Conservation (phyloP, 148 eudicot genomes). For the Nepenthes gracilis region DNA sequence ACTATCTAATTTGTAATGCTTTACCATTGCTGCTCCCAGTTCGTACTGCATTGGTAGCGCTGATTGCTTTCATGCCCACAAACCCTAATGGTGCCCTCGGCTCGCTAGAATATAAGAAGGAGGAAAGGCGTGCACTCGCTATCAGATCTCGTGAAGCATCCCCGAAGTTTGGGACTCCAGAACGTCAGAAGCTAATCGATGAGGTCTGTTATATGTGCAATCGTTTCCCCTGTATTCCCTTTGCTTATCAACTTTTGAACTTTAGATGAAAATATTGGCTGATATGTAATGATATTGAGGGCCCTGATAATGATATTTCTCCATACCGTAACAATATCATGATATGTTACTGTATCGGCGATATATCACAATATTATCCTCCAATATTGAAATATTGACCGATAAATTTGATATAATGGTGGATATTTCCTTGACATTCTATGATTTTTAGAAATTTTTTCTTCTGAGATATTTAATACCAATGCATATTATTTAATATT, state of each 20-base stretch:
- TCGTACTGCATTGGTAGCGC: constrained; percentile 90
- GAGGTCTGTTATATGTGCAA: constrained; percentile 41
- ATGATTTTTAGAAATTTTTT: no score
- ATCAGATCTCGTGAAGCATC: constrained; percentile 79
- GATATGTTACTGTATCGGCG: no score
- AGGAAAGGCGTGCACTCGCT: constrained; percentile 76
- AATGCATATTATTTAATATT: no score
- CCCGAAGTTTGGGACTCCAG: constrained; percentile 73
- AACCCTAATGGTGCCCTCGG: constrained; percentile 94
- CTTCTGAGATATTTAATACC: no score
- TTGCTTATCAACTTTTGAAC: background rate
- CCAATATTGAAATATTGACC: no score
- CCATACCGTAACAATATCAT: no score
- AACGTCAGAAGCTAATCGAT: constrained; percentile 84
- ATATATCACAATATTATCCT: no score
- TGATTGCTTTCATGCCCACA: constrained; percentile 98
- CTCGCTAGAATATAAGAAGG: constrained; percentile 80
- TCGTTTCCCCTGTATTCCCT: background rate
- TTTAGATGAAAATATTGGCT: no score
- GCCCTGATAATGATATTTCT: no score
- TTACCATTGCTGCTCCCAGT: constrained; percentile 32
- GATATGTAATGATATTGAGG: no score
- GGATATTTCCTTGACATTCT: no score
- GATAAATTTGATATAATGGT: no score
- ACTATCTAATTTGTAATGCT: background rate